Base-by-base conservation (phyloP, 176 grass and related monocot genomes). In the Thinopyrum elongatum region DNA sequence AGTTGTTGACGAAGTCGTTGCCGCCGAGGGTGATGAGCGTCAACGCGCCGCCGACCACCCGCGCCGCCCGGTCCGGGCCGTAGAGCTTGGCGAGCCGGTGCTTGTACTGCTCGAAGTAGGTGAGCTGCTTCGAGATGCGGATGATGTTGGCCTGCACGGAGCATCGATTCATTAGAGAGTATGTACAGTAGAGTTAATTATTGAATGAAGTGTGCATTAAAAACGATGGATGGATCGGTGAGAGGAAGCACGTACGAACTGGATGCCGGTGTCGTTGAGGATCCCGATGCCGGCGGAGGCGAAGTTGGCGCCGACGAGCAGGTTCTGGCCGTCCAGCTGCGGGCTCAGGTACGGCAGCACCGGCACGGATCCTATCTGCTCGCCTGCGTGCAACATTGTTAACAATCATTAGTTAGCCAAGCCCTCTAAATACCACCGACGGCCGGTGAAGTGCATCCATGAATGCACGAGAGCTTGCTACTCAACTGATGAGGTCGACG, bases 1-100 rank as follows among this genome's bases (percentile, higher is more conserved):
- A 98, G 93, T 98, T 98, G 92, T 98, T 98, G 2, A 98, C 96
- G 77, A 98, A 98, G 87, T 98, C 96, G 61, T 98, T 98, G 74
- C 96, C 96, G 10, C 96, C 96, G 4, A 98, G 62, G 2, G 96
- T 91, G 86, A 98, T 91, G 82, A 98, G 87, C 28, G 91, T 88
- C 2, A 98, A 91, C 2, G 84, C 33, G 10, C 86, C n/a, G 76
- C 55, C 87, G 4, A 98, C 88, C 28, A 92, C 49, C 1, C 65
- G 77, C 7, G 33, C 19, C 19, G 91, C 22, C 70, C 74, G 8
- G 3, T 89, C 80, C 2, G 31, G 8, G 7, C 96, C 96, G 25
- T 92, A 79, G 11, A 94, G 25, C 9, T 27, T 74, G 63, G 70
- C 78, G 47, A 95, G 84, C 2, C 96, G 89, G 65, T 77, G 22